Percentiles rank a stretch among this genome's conserved stretches.
These are phyloP conservation scores for Purpureocillium lavendulum DNA, from an alignment of 2,329 filamentous ascomycete species.

Conservation along the genomic window DNA sequence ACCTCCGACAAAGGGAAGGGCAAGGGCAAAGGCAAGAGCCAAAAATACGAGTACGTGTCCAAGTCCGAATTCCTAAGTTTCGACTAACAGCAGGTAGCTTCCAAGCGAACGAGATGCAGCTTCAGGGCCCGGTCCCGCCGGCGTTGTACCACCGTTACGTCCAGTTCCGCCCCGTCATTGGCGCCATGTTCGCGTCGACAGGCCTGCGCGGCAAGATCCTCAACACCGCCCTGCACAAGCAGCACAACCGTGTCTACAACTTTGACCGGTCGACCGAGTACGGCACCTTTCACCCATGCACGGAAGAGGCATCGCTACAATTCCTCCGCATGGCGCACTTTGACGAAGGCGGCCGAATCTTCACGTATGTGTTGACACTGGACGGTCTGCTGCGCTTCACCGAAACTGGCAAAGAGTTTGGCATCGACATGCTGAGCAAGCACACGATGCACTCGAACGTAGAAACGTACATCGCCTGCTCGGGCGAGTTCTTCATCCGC, in stretches of 20 bases:
- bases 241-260: conserved; percentile 84
- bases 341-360: conserved; percentile 77
- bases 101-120: conserved; percentile 85
- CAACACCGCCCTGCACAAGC: conserved; percentile 80
- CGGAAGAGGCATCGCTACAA: conserved; percentile 62
- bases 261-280: conserved; percentile 70
- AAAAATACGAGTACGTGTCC: conserved; percentile 69
- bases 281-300: conserved; percentile 58
- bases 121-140: conserved; percentile 72
- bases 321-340: conserved; percentile 84
- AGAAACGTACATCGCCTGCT: conserved; percentile 81
- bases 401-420: conserved; percentile 91
- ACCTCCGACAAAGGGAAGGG: conserved; percentile 7
- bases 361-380: conserved; percentile 85
- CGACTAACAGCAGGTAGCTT: conserved; percentile 48
- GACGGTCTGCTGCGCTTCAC: conserved; percentile 86
- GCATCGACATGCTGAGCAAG: conserved; percentile 86
- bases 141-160: conserved; percentile 86
- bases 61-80: neutral
- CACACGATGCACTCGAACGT: conserved; percentile 97
- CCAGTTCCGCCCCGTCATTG: conserved; percentile 85
- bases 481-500: conserved; percentile 87
- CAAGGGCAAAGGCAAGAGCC: conserved; percentile 43
- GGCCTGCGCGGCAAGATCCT: conserved; percentile 73
- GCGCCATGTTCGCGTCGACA: conserved; percentile 73